phyloP scores from a whole-genome alignment of 805 yeast genomes.

The Saccharomycopsis fermentans region DNA sequence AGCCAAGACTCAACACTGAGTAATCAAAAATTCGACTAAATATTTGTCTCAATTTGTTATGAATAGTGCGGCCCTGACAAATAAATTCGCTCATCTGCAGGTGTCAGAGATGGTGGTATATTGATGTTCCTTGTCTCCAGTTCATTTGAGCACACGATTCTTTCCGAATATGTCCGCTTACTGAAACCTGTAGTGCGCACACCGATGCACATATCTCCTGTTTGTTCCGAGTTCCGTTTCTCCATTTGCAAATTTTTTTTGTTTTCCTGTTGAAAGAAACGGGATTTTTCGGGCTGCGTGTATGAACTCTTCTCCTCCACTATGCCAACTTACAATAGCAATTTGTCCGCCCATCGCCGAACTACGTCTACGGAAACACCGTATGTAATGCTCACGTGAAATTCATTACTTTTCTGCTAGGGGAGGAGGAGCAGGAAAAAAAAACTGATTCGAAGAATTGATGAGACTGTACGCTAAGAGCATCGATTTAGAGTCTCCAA shows the following conservation, averaged over 20 bases:
- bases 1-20: too few species aligned
- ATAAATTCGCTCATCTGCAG: not conserved
- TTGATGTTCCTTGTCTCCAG: not conserved
- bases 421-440: too few species aligned
- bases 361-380: too few species aligned
- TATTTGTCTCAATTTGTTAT: not conserved
- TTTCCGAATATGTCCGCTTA: not conserved
- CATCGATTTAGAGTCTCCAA: too few species aligned
- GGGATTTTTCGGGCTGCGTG: not conserved
- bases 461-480: too few species aligned
- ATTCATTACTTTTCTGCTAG: too few species aligned
- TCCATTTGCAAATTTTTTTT: not conserved
- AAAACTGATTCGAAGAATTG: too few species aligned
- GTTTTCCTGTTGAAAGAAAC: not conserved
- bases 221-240: constrained; percentile 1
- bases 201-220: not conserved
- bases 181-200: not conserved
- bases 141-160: not conserved
- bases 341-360: too few species aligned
- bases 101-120: not conserved
- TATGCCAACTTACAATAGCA: too few species aligned
- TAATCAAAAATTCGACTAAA: too few species aligned
- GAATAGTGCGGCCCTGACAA: not conserved
- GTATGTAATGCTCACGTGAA: too few species aligned
- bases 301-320: too few species aligned